Evolutionary conservation across 352 stramenopile genomes (phyloP), one percentile per base, ranked within the genome.

Genomic region (Phytophthora pisi): DNA sequence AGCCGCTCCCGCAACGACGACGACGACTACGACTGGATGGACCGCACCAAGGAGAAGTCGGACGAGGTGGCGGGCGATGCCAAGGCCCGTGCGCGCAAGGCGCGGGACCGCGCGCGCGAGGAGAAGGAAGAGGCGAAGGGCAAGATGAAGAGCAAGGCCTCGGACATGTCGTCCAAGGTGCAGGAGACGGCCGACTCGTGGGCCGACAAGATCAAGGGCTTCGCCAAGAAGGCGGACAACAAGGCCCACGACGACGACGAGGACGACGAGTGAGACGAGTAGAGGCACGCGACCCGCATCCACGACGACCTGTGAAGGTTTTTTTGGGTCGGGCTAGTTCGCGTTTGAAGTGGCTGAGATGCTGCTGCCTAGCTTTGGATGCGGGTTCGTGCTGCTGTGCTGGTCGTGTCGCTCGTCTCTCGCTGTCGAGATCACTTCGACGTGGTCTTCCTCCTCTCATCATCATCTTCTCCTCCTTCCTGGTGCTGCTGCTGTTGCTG

Each of bases 21-120:
- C 10, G 57, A 74, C 5, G 68, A 79, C 23, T 49, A 76, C 54
- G 73, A 64, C 43, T 90, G 84, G 84, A 89, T 90, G 78, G 84
- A 90, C 42, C 71, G 74, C 51, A 58, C 74, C 30, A 77, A 81
- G 31, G 61, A 86, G 7, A 77, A 75, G 57, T 46, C 68, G 46
- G 66, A 84, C 31, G 61, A 76, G 13, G 11, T 61, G 51, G 65
- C 75, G 2, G 56, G 57, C 23, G 66, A 75, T 10, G 68, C 64
- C 18, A 81, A 79, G 38, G 64, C 63, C 9, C 69, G 68, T 5
- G 76, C 53, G 2, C 62, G 74, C n/a, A 61, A 76, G 34, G 68
- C 65, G 0, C 55, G 60, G 3, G 63, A 82, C 9, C 77, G 67
- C 15, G 64, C 63, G 11, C 18, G 26, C 2, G 47, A 79, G 38